Conservation (phyloP, 257 asterid genomes). For the Solanum megistacrolobum region DNA sequence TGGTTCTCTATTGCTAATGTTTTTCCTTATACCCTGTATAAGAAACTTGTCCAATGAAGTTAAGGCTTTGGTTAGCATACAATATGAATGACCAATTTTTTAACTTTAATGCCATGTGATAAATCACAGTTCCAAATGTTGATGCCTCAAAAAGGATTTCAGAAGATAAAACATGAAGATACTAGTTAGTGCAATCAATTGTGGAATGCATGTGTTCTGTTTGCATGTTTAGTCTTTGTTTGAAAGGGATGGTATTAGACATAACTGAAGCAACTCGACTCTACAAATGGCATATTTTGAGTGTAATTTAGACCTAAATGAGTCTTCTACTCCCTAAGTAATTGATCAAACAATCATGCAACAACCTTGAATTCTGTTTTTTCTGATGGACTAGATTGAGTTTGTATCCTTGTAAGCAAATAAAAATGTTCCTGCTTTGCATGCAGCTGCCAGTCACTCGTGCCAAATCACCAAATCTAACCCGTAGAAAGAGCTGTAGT, state of each 20-base stretch:
- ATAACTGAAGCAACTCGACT: neutral
- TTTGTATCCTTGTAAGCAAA: neutral
- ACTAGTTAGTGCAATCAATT: neutral
- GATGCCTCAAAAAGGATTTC: neutral
- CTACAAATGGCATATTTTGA: neutral
- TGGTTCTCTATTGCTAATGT: neutral
- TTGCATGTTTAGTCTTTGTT: neutral
- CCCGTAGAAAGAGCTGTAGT: constrained; percentile 78
- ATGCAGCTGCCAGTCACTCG: constrained; percentile 91
- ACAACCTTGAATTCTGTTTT: neutral
- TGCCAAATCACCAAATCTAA: constrained; percentile 80
- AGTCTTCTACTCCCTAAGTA: neutral
- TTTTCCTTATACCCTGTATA: neutral
- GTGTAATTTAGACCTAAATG: neutral
- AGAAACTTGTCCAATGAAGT: neutral
- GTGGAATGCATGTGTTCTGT: neutral
- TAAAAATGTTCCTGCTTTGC: constrained; percentile 4
- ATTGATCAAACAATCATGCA: neutral
- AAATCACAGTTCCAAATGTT: neutral
- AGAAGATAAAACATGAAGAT: neutral
- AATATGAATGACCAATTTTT: neutral
- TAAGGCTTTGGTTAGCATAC: neutral
- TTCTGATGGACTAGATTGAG: neutral
- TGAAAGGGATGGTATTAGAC: neutral
- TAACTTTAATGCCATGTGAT: neutral